Percentiles rank a stretch among this genome's conserved stretches.
These are phyloP conservation scores for Lactarius trivialis DNA, from an alignment of 768 basidiomycete genomes.

Conservation along the genomic window DNA sequence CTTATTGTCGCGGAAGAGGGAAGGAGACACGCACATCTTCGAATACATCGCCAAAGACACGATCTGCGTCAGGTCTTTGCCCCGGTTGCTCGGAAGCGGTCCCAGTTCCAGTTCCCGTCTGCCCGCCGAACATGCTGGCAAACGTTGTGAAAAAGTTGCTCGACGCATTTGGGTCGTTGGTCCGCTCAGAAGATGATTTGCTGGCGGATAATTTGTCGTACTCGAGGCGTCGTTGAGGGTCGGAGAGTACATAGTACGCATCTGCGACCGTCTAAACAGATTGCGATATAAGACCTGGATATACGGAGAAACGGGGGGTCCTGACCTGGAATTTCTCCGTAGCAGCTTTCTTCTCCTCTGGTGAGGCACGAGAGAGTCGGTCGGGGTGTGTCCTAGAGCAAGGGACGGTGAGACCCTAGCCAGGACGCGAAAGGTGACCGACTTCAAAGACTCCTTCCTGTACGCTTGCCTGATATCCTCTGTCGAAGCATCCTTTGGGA, in stretches of 20 bases:
- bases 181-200: constrained; percentile 43
- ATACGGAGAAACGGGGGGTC: not conserved
- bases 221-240: constrained; percentile 61
- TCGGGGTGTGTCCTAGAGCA: constrained; percentile 79
- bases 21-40: constrained; percentile 58
- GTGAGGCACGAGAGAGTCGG: constrained; percentile 61
- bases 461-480: constrained; percentile 76
- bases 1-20: not conserved
- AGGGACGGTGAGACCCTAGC: constrained; percentile 14
- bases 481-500: constrained; percentile 50
- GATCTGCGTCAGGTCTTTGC: constrained; percentile 64
- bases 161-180: constrained; percentile 60
- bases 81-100: constrained; percentile 30
- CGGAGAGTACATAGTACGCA: constrained; percentile 90
- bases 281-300: not conserved
- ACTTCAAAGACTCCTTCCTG: constrained; percentile 74
- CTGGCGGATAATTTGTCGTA: constrained; percentile 65
- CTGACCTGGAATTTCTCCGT: constrained; percentile 82
- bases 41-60: constrained; percentile 84
- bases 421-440: constrained; percentile 16
- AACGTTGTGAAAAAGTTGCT: constrained; percentile 74
- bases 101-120: constrained; percentile 24
- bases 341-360: constrained; percentile 61
- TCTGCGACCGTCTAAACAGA: constrained; percentile 70
- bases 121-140: constrained; percentile 54